phyloP scores from a whole-genome alignment of 208 protist genomes.

The Trypanosoma melophagium region DNA sequence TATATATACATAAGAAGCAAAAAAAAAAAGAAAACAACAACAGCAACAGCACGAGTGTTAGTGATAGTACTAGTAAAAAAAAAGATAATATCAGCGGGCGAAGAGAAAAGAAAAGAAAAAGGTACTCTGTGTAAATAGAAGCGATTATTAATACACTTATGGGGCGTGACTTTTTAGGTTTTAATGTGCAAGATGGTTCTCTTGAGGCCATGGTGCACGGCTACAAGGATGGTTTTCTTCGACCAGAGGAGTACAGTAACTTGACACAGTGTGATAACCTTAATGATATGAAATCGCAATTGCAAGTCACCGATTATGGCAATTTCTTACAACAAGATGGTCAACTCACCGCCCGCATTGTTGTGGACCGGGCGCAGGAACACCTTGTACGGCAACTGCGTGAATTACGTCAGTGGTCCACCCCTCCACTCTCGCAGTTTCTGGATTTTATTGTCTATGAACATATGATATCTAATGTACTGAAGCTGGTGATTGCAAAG shows the following conservation, averaged over 20 bases:
- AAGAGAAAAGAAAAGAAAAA: too few species aligned
- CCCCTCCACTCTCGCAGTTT: constrained; percentile 96
- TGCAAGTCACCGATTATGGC: constrained; percentile 97
- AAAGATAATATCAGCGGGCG: too few species aligned
- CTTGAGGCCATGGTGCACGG: constrained; percentile 91
- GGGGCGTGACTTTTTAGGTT: constrained; percentile 67
- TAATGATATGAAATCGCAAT: constrained; percentile 98
- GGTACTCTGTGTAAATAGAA: too few species aligned
- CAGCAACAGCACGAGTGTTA: too few species aligned
- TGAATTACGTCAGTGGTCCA: constrained; percentile 93
- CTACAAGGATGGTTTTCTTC: constrained; percentile 92
- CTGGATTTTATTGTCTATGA: constrained; percentile 98
- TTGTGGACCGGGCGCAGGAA: constrained; percentile 92
- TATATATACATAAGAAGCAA: too few species aligned
- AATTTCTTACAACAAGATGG: constrained; percentile 97
- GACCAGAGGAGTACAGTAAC: constrained; percentile 95
- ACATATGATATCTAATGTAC: constrained; percentile 97
- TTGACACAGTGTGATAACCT: constrained; percentile 97
- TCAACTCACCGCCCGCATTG: constrained; percentile 86
- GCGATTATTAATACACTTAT: constrained; percentile 22
- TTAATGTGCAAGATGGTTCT: constrained; percentile 86
- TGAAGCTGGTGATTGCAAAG: constrained; percentile 90
- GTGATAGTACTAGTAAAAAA: too few species aligned
- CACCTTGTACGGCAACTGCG: constrained; percentile 96
- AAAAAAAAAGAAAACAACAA: too few species aligned